Base-by-base conservation (phyloP, 1,284 basidiomycete species). In the Prillingera fragicola region DNA sequence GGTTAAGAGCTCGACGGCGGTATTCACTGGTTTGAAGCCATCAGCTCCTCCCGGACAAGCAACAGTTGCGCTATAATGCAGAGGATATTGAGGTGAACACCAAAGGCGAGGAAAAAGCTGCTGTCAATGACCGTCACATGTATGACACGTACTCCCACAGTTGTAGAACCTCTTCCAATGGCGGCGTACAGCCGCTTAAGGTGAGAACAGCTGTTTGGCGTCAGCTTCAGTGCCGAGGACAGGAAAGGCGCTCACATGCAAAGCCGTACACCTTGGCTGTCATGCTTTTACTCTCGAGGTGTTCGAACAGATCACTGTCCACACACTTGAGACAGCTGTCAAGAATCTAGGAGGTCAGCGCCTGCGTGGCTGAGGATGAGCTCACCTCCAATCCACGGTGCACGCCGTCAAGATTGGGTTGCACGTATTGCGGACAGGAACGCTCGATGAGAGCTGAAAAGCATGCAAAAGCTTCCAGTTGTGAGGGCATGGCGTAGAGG, bases 191-290 rank as follows among this genome's bases (percentile, higher is more conserved):
- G 9, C 92, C 94, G 67, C 91, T 96, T 22, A 97, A 74, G 0
- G 94, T 98, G 50, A 98, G 77, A 19, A 97, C 82, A 43, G 92
- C 89, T 94, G 53, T 8, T 13, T 6, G n/a, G 17, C 21, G 38
- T 41, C 18, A 47, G 48, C 36, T 15, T 4, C 4, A 12, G 3
- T 22, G 5, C 36, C 1, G 2, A 14, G 14, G 9, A 8, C n/a
- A n/a, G n/a, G n/a, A n/a, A n/a, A n/a, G n/a, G 18, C 27, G 76
- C 85, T 47, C 59, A 91, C 90, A 95, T 35, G 94, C 88, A 62
- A 98, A 97, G 1, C 92, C 94, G 68, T 97, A 97, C 26, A 98
- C 81, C 65, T 97, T 91, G 5, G 94, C 94, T n/a, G 84, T 85
- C n/a, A 98, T 79, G 54, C 92, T 92, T 66, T 92, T 94, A 28